phyloP scores from a whole-genome alignment of 169 alveolate species.

The Cryptosporidium canis region DNA sequence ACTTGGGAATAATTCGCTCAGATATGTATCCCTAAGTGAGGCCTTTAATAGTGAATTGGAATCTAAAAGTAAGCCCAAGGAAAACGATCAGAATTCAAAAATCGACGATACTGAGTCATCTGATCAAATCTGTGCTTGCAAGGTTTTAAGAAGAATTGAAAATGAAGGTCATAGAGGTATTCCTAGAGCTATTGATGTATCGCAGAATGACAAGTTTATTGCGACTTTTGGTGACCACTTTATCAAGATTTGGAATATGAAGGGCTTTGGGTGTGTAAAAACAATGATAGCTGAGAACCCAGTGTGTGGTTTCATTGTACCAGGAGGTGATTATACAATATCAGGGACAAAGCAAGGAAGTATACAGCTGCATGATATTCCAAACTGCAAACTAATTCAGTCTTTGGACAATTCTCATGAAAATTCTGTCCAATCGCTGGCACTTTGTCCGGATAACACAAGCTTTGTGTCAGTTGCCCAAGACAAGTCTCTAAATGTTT shows the following conservation, averaged over 20 bases:
- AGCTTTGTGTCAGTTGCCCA: slow-evolving; percentile 80
- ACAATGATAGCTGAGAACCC: slow-evolving; percentile 76
- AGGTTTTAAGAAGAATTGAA: slow-evolving; percentile 75
- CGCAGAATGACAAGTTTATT: slow-evolving; percentile 77
- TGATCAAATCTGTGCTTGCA: slow-evolving; percentile 73
- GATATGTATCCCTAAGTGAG: slow-evolving; percentile 6
- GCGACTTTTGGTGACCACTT: slow-evolving; percentile 78
- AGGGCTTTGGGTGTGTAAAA: slow-evolving; percentile 74
- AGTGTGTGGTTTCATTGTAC: slow-evolving; percentile 75
- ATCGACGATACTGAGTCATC: slow-evolving; percentile 41
- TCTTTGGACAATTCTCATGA: slow-evolving; percentile 76
- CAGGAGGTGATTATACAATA: slow-evolving; percentile 74
- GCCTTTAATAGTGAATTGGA: background rate
- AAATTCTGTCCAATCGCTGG: slow-evolving; percentile 73
- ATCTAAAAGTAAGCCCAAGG: background rate
- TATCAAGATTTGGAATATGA: slow-evolving; percentile 79
- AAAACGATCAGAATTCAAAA: slow-evolving; percentile 1
- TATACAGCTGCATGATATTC: slow-evolving; percentile 74
- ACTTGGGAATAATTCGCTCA: slow-evolving; percentile 48
- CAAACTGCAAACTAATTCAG: slow-evolving; percentile 73
- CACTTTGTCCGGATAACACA: slow-evolving; percentile 42
- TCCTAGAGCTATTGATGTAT: slow-evolving; percentile 75
- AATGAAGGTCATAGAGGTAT: slow-evolving; percentile 77
- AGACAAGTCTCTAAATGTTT: slow-evolving; percentile 78
- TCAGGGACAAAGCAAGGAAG: slow-evolving; percentile 76